Percentiles rank a stretch among this genome's conserved stretches.
Conservation (phyloP, 108 stramenopile species). For the Cyclostephanos tholiformis region DNA sequence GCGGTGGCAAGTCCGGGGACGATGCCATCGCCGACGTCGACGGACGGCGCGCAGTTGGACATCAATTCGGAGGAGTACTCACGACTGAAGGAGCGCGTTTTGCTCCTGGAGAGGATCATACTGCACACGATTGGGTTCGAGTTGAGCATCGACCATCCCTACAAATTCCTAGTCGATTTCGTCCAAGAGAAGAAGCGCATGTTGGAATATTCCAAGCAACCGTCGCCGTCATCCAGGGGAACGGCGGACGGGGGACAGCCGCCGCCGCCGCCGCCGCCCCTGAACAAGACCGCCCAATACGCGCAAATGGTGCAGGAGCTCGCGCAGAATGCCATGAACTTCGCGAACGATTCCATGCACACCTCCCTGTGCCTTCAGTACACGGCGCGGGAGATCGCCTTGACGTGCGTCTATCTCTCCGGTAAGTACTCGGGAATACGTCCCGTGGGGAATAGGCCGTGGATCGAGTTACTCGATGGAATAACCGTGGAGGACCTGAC, state of each 20-base stretch:
- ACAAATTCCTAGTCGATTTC: constrained; percentile 77
- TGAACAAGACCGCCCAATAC: constrained; percentile 25
- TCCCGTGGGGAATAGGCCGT: constrained; percentile 49
- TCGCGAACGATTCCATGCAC: constrained; percentile 85
- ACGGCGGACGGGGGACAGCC: background rate
- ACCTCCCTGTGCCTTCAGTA: constrained; percentile 82
- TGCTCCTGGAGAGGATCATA: constrained; percentile 85
- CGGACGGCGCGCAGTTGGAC: constrained; percentile 46
- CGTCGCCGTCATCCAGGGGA: constrained; percentile 12
- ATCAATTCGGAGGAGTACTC: constrained; percentile 74
- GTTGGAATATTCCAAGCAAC: constrained; percentile 50
- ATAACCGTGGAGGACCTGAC: constrained; percentile 34
- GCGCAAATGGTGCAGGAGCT: constrained; percentile 68
- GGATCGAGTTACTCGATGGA: constrained; percentile 61
- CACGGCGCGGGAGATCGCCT: constrained; percentile 66
- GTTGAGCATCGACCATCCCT: constrained; percentile 82
- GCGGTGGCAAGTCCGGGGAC: constrained; percentile 1
- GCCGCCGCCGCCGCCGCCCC: background rate
- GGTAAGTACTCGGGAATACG: constrained; percentile 62
- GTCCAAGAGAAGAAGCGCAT: constrained; percentile 61
- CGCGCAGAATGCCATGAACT: constrained; percentile 84
- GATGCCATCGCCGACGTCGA: constrained; percentile 4
- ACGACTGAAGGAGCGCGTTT: constrained; percentile 79
- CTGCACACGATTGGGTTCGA: constrained; percentile 91
- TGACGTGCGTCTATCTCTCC: constrained; percentile 71